Percentiles rank a stretch among this genome's conserved stretches.
phyloP scores from a whole-genome alignment of 2,329 filamentous ascomycete genomes.

The Neopestalotiopsis sp. region DNA sequence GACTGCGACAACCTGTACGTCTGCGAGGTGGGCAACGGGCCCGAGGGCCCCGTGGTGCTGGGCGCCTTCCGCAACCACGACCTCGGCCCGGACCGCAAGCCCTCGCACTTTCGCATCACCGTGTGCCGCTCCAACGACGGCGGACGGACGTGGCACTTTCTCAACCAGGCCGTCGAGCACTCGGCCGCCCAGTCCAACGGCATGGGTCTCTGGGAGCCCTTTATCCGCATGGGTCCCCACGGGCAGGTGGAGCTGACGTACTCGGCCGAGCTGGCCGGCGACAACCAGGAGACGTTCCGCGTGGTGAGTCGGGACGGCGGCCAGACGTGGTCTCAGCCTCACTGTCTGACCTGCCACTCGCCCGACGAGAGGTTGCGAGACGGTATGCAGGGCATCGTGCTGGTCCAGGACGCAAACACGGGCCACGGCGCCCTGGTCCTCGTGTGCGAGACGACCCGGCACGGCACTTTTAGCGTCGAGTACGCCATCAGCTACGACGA shows the following conservation, averaged over 20 bases:
- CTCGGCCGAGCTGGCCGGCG: slow-evolving; percentile 49
- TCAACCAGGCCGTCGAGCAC: slow-evolving; percentile 50
- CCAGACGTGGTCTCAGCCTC: slow-evolving; percentile 46
- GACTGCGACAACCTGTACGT: slow-evolving; percentile 55
- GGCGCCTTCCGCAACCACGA: slow-evolving; percentile 57
- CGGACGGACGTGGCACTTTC: slow-evolving; percentile 48
- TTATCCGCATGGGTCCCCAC: slow-evolving; percentile 45
- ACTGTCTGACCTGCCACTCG: slow-evolving; percentile 44
- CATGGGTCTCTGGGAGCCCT: slow-evolving; percentile 56
- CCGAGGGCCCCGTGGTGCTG: slow-evolving; percentile 38
- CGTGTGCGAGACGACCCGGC: slow-evolving; percentile 52
- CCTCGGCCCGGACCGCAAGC: slow-evolving; percentile 35
- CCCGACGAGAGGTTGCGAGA: slow-evolving; percentile 43
- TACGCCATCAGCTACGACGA: slow-evolving; percentile 51
- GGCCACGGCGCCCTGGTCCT: slow-evolving; percentile 45
- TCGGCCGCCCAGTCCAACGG: slow-evolving; percentile 46
- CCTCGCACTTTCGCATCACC: slow-evolving; percentile 53
- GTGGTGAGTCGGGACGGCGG: slow-evolving; percentile 49
- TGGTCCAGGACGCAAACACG: slow-evolving; percentile 31
- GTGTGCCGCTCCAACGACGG: slow-evolving; percentile 52
- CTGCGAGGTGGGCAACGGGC: slow-evolving; percentile 40
- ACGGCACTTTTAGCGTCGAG: slow-evolving; percentile 47
- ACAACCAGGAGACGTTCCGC: slow-evolving; percentile 56
- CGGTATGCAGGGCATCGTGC: slow-evolving; percentile 51
- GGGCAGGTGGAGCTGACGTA: slow-evolving; percentile 50